A percentile compares a stretch with the other conserved stretches of the same genome.
These are phyloP conservation scores for Tricharina praecox DNA, from an alignment of 495 filamentous ascomycete species.

Conservation along the genomic window DNA sequence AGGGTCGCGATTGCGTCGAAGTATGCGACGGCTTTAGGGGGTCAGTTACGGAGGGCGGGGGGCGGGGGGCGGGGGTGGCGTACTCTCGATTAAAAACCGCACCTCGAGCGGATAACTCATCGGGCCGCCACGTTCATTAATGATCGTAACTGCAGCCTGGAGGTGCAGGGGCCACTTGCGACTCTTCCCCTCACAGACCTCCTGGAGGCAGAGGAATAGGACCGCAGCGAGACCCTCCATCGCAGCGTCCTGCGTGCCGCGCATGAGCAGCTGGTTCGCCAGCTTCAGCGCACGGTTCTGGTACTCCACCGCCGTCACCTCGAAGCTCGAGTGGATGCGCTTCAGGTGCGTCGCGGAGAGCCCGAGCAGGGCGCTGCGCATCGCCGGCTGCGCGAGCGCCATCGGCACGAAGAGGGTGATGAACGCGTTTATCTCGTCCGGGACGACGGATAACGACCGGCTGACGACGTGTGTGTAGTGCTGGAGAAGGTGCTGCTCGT, in stretches of 20 bases:
- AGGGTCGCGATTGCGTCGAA: conserved; percentile 7
- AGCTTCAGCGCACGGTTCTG: not conserved
- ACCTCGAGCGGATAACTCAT: not conserved
- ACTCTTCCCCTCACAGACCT: conserved; percentile 3
- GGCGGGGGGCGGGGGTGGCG: not conserved
- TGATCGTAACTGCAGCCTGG: conserved; percentile 6
- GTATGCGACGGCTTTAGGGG: conserved; percentile 3
- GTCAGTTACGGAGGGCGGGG: not conserved
- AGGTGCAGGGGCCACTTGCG: conserved; percentile 2
- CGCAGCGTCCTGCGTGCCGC: not conserved
- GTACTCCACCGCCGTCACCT: not conserved
- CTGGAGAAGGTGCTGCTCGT: conserved; percentile 6
- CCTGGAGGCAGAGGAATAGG: conserved; percentile 2
- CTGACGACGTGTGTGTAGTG: conserved; percentile 7
- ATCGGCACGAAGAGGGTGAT: conserved; percentile 4
- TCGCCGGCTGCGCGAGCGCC: conserved; percentile 2
- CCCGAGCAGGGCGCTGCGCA: conserved; percentile 4
- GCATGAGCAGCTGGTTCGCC: conserved; percentile 3
- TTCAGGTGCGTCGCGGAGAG: conserved; percentile 7
- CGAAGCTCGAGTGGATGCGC: not conserved
- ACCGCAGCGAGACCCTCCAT: conserved; percentile 6
- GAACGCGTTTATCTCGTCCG: conserved; percentile 5
- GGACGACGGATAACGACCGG: conserved; percentile 2
- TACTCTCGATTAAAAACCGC: conserved; percentile 3
- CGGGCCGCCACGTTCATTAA: conserved; percentile 3